Percentiles rank a stretch among this genome's conserved stretches.
These are phyloP conservation scores for Volvox reticuliferus DNA, from an alignment of 139 green algal species.

Conservation along the genomic window DNA sequence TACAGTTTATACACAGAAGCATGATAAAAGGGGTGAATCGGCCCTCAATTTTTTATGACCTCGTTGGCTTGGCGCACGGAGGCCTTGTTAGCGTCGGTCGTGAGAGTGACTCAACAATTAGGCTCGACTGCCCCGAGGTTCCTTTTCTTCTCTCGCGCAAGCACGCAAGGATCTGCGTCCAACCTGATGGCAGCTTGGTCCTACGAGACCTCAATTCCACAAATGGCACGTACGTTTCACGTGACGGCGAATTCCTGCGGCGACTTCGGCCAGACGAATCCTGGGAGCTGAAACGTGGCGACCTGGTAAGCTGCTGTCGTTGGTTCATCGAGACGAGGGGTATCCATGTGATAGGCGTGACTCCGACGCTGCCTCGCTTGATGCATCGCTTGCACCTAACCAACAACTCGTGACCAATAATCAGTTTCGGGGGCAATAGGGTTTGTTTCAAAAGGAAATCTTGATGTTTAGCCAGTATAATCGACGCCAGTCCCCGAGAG, in stretches of 20 bases:
- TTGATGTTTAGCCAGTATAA: too few relatives aligned
- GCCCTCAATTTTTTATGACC: constrained; percentile 52
- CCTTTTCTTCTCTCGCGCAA: constrained; percentile 59
- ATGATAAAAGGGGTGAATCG: constrained; percentile 49
- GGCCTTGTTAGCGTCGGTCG: constrained; percentile 50
- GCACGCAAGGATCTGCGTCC: constrained; percentile 47
- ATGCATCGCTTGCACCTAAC: too few relatives aligned
- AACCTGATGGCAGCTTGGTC: constrained; percentile 48
- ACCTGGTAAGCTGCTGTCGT: constrained; percentile 15
- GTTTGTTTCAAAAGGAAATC: too few relatives aligned
- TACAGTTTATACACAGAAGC: neutral
- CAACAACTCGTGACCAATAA: too few relatives aligned
- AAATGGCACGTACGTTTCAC: constrained; percentile 58
- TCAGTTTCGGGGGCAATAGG: too few relatives aligned
- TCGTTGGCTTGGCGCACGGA: constrained; percentile 42
- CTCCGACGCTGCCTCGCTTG: too few relatives aligned
- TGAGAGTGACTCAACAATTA: constrained; percentile 44
- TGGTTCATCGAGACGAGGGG: too few relatives aligned
- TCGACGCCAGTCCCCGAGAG: too few relatives aligned
- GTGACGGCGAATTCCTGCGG: constrained; percentile 35
- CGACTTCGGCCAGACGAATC: constrained; percentile 40
- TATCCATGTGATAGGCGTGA: too few relatives aligned
- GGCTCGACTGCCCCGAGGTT: constrained; percentile 56
- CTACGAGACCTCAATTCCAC: constrained; percentile 56
- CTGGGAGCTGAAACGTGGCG: constrained; percentile 41